Evolutionary conservation across 2,329 filamentous ascomycete species (phyloP), one percentile per base, ranked within the genome.

Genomic region (Fusarium euwallaceae): DNA sequence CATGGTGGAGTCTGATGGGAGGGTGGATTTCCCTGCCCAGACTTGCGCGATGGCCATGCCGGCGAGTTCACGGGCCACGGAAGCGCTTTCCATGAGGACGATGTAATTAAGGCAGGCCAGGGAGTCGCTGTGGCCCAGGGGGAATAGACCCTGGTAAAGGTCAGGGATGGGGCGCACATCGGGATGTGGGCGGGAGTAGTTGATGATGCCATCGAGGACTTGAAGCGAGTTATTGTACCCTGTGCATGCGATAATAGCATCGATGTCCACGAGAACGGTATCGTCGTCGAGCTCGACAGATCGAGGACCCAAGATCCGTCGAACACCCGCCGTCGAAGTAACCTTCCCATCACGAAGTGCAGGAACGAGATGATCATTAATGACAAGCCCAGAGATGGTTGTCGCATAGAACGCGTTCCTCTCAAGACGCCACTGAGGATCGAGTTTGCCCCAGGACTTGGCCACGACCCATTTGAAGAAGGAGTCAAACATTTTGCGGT

Each of bases 131-230:
- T 83, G 78, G 20, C 78, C 72, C 0, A 83, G 78, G 3, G 84
- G 83, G 75, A 87, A 86, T 8, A 86, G 76, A 70, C 85, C 84
- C 55, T 82, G 81, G 67, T 83, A 86, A 3, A 87, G 76, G 8
- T 81, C 70, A 6, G 82, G 80, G 6, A 84, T 78, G 0, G 78
- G 59, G 1, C 73, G 69, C 3, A 73, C 56, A 6, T 72, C 63
- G 4, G 73, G 72, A n/a, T 67, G 53, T 11, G 69, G 39, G 4
- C 61, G 43, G 5, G 51, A 61, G 45, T 69, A 69, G 4, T 24
- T 61, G 12, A 66, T 58, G 39, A 65, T 66, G 9, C 61, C 59
- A 55, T 71, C 75, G 16, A 80, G 60, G 7, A 73, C 34, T 2
- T 67, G 32, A 39, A 81, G 79, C 12, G 79, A 77, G 45, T 76